Conservation (phyloP, 2,329 filamentous ascomycete species). For the Ceratocystis diversiconidia region DNA sequence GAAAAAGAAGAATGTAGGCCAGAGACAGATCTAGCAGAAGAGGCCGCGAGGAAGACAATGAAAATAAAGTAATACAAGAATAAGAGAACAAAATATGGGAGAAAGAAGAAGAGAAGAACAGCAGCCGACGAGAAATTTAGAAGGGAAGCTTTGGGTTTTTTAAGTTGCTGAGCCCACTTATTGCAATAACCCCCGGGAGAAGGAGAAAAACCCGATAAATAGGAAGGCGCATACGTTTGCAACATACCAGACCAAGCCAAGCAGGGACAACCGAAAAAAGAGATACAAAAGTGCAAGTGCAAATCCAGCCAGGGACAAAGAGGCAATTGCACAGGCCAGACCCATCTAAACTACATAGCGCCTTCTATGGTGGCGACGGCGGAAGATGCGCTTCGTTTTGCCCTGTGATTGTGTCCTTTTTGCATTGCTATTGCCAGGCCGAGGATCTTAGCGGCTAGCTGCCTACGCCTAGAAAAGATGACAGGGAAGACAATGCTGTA, state of each 20-base stretch:
- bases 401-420: not conserved
- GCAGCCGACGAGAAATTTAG: constrained; percentile 16
- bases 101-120: constrained; percentile 20
- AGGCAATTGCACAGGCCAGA: constrained; percentile 7
- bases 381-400: constrained; percentile 4
- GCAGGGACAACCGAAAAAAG: not conserved
- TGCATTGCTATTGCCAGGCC: not conserved
- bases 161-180: constrained; percentile 12
- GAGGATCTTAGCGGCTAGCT: constrained; percentile 1
- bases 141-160: constrained; percentile 14
- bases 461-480: not conserved
- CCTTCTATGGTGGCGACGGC: not conserved
- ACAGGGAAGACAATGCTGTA: not conserved
- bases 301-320: constrained; percentile 3
- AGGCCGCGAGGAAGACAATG: not conserved
- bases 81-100: constrained; percentile 20
- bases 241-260: not conserved
- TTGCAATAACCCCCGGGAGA: not conserved
- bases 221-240: constrained; percentile 5
- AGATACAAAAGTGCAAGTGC: not conserved
- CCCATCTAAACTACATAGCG: not conserved
- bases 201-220: not conserved
- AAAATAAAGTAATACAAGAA: constrained; percentile 18
- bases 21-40: not conserved
- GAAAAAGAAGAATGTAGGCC: not conserved